Percentiles rank a stretch among this genome's conserved stretches.
Evolutionary conservation across 768 basidiomycete genomes (phyloP).

Genomic region (Daedaleopsis nitida): DNA sequence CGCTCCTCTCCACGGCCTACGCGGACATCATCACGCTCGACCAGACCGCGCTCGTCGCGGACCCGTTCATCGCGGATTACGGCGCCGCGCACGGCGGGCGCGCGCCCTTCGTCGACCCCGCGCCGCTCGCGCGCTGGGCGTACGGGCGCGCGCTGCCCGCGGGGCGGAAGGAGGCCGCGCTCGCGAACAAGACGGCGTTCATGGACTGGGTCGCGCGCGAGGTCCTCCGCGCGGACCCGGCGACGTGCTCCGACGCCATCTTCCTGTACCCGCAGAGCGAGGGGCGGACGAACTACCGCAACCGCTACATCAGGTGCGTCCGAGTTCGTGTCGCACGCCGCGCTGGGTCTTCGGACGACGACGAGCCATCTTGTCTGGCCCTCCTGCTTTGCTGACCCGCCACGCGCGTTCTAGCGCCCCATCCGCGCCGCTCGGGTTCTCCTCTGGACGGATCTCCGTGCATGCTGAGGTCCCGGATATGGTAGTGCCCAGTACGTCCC

Average conservation of each 20-base stretch:
- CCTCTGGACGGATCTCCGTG: conserved; percentile 24
- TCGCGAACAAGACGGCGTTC: conserved; percentile 31
- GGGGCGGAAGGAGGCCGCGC: conserved; percentile 22
- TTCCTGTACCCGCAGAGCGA: conserved; percentile 33
- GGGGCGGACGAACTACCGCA: conserved; percentile 28
- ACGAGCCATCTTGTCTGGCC: too few relatives aligned
- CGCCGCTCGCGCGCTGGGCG: conserved; percentile 30
- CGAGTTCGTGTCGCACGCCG: neutral
- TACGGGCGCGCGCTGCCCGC: conserved; percentile 24
- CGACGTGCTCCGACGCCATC: conserved; percentile 31
- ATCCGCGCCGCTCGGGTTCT: conserved; percentile 29
- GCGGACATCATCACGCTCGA: conserved; percentile 30
- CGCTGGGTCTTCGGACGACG: too few relatives aligned
- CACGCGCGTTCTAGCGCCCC: conserved; percentile 21
- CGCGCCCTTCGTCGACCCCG: conserved; percentile 33
- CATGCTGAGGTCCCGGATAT: conserved; percentile 32
- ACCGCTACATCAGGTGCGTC: conserved; percentile 28
- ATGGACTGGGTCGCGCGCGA: conserved; percentile 32
- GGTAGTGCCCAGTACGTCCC: conserved; percentile 32
- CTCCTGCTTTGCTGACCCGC: neutral
- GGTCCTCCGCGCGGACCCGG: conserved; percentile 21
- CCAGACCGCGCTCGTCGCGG: conserved; percentile 30
- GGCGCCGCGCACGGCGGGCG: conserved; percentile 26
- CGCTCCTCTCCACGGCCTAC: conserved; percentile 31
- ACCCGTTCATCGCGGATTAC: conserved; percentile 31